Conservation (phyloP, 2,329 filamentous ascomycete genomes). For the Sarocladiaceae sp. region DNA sequence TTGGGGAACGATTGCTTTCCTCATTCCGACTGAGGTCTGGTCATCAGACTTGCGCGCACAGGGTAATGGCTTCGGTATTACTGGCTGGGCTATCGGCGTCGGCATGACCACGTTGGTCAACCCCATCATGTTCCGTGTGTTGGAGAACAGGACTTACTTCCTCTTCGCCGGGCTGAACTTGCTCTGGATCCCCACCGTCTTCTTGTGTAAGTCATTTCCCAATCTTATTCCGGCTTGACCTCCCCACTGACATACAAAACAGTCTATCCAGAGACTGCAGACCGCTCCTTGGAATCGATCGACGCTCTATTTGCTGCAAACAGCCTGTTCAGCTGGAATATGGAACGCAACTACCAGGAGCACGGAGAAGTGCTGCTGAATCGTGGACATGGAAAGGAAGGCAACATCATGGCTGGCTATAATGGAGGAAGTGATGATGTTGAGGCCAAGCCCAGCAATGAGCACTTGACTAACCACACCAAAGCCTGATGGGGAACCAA, state of each 20-base stretch:
- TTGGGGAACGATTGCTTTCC: constrained; percentile 16
- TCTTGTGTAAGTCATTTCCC: constrained; percentile 24
- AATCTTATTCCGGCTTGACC: too few species aligned
- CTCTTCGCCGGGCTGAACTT: constrained; percentile 48
- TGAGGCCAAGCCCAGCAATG: background rate
- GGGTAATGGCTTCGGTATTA: constrained; percentile 55
- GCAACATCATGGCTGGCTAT: background rate
- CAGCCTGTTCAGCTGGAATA: constrained; percentile 27
- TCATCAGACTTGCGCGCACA: constrained; percentile 52
- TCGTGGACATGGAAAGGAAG: background rate
- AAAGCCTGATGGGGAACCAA: background rate
- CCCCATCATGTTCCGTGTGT: constrained; percentile 45
- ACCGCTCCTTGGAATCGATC: constrained; percentile 47
- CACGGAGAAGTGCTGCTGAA: background rate
- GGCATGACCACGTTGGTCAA: constrained; percentile 50
- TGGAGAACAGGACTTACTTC: constrained; percentile 45
- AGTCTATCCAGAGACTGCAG: constrained; percentile 37
- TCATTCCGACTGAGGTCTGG: constrained; percentile 47
- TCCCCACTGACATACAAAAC: constrained; percentile 22
- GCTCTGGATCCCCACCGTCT: constrained; percentile 45
- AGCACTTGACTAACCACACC: background rate
- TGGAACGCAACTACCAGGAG: background rate
- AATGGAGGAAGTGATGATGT: background rate
- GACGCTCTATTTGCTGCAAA: constrained; percentile 43
- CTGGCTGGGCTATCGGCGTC: constrained; percentile 54